Evolutionary conservation across 164 flowering plant species (phyloP).

Genomic region (Cinnamomum micranthum): DNA sequence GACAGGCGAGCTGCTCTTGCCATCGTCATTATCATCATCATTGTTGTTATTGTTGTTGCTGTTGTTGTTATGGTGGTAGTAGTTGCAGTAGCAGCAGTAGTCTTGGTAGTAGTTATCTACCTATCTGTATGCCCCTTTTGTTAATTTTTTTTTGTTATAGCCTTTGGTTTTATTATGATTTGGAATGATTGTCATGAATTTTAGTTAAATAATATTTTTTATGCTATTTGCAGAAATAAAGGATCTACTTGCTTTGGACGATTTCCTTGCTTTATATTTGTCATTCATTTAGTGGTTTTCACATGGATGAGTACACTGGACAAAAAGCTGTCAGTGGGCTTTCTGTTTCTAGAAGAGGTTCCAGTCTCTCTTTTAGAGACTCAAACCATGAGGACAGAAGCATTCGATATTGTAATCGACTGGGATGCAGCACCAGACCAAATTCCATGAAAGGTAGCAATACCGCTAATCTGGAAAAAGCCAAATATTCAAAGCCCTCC

Average conservation of each 20-base stretch:
- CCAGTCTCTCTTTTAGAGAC: slow-evolving; percentile 38
- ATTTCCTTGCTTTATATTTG: not conserved
- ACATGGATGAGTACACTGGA: slow-evolving; percentile 61
- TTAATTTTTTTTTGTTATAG: too few relatives aligned
- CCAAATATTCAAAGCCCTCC: slow-evolving; percentile 35
- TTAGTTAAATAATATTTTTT: not conserved
- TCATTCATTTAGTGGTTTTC: not conserved
- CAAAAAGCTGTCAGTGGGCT: slow-evolving; percentile 38
- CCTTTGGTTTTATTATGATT: too few relatives aligned
- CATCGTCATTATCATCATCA: too few relatives aligned
- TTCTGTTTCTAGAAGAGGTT: slow-evolving; percentile 37
- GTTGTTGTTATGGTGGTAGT: too few relatives aligned
- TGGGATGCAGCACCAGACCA: slow-evolving; percentile 68
- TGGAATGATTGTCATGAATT: not conserved
- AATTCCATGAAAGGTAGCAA: slow-evolving; percentile 34
- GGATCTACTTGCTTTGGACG: not conserved
- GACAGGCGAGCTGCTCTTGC: too few relatives aligned
- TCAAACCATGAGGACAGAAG: slow-evolving; percentile 31
- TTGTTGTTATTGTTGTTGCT: too few relatives aligned
- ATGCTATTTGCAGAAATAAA: slow-evolving; percentile 16
- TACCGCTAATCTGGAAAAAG: slow-evolving; percentile 32
- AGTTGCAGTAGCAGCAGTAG: too few relatives aligned
- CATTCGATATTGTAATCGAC: slow-evolving; percentile 52
- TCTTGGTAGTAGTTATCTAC: too few relatives aligned
- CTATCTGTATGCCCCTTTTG: not conserved